Evolutionary conservation across 2,329 filamentous ascomycete genomes (phyloP), one percentile per base, ranked within the genome.

Genomic region (Truncatella angustata): DNA sequence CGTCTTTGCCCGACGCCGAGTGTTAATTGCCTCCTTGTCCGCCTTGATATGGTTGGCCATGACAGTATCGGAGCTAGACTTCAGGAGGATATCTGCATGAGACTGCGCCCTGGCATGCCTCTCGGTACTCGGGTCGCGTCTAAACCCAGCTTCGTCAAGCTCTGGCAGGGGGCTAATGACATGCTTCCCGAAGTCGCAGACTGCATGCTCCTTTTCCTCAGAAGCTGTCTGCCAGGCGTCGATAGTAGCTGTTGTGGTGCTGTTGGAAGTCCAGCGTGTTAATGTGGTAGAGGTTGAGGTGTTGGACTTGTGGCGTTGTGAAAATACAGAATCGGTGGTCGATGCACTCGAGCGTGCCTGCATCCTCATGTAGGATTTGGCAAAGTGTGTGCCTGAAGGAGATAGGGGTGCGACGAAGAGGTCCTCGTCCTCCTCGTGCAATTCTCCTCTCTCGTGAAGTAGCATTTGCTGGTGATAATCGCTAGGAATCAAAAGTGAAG

Each of bases 401-500:
- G 53, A 51, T 47, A 63, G 63, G 52, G 63, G 67, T 5, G 64
- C 60, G 40, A 68, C 62, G 10, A 66, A 64, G 12, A 67, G 62
- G 43, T 69, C 66, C 23, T 70, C 66, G 20, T 64, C 61, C 11
- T 65, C 60, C 18, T 70, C 66, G 44, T 59, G 56, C n/a, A 62
- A 55, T 26, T 66, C 60, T 10, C 60, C 58, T 47, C 56, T 53
- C 50, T 75, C 73, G 35, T 70, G 68, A 11, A 67, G 61, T 36
- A 78, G 63, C 72, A 84, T 78, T 58, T 83, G 75, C 55, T 78
- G 73, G 49, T 80, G 75, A 58, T 78, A 84, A 48, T 87, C 83
- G 43, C 72, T 67, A 11, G 84, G 82, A 49, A 86, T 83, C 46
- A 86, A 72, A n/a, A 86, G 71, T 3, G 80, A 80, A 0, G 84